These are phyloP conservation scores for Terana coerulea DNA, from an alignment of 768 basidiomycete species.

Conservation along the genomic window DNA sequence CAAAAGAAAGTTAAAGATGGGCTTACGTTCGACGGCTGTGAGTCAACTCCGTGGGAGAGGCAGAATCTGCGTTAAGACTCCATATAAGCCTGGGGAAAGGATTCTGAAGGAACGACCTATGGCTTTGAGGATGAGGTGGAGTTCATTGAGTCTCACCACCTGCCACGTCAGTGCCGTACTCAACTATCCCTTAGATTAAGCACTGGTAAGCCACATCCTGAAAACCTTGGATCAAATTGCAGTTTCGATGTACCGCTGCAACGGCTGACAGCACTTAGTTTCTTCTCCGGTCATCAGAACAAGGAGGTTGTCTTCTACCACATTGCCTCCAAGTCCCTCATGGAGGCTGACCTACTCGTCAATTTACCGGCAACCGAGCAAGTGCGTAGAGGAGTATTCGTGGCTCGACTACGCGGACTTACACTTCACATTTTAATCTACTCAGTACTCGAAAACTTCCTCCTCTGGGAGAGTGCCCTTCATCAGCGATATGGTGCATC, in stretches of 20 bases:
- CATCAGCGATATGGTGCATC: conserved; percentile 18
- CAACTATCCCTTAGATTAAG: conserved; percentile 21
- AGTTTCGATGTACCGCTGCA: background rate
- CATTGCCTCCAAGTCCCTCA: conserved; percentile 59
- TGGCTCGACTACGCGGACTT: background rate
- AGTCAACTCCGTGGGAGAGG: conserved; percentile 15
- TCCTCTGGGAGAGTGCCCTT: conserved; percentile 24
- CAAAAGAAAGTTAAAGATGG: conserved; percentile 49
- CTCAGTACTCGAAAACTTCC: conserved; percentile 36
- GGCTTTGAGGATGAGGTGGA: conserved; percentile 75
- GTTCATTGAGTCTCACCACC: too few relatives aligned
- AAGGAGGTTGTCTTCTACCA: conserved; percentile 87
- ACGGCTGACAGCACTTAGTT: too few relatives aligned
- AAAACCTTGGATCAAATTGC: too few relatives aligned
- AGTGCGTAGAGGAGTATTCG: too few relatives aligned
- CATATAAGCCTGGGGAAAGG: conserved; percentile 27
- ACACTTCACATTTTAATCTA: background rate
- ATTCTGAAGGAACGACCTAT: conserved; percentile 50
- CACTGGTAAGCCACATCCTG: conserved; percentile 30
- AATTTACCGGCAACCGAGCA: conserved; percentile 82
- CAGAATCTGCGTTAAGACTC: background rate
- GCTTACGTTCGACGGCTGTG: conserved; percentile 62
- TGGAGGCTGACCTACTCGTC: conserved; percentile 80
- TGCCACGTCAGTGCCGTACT: background rate
- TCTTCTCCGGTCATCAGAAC: conserved; percentile 67